Evolutionary conservation across 192 early-diverging fungal genomes (phyloP), one percentile per base, ranked within the genome.

Genomic region (Backusella mclennaniae): DNA sequence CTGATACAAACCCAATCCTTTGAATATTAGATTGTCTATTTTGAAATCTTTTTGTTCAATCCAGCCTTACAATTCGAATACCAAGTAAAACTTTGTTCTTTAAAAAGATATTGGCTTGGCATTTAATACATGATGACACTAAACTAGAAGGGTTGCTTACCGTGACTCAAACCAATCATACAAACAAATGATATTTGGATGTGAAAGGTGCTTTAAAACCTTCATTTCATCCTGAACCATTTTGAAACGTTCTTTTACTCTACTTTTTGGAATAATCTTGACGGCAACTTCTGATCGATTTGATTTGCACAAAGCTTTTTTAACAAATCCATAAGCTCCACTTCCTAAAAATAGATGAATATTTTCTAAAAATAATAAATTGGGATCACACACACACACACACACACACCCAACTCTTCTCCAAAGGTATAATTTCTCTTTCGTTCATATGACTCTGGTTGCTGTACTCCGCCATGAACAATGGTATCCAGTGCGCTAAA

Each of bases 221-320:
- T 95, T 87, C 83, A 98, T 96, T 82, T 99, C 97, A 81, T 94
- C 93, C 56, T 92, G 77, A n/a, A 98, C 96, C 94, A 98, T 93
- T 41, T 90, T 87, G 73, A 93, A 95, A 71, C 96, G 91, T 44
- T 91, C 92, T 42, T 80, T 90, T 73, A 97, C 91, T 6, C 91
- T 87, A 73, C 89, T 88, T 80, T 98, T 97, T 80, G 90, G 90
- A 82, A 98, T 98, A 59, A 98, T 90, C 84, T 98, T 98, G 75
- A 97, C 87, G 0, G 97, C 97, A 19, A 95, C 95, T 36, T 89
- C 85, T 21, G 91, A 88, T 15, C 92, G 89, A n/a, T 92, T 90
- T 21, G 88, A 90, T 67, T 92, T 88, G 11, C 88, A 84, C 7
- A 68, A 81, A 17, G 92, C 91, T 73, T 88, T 77, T 71, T 90